Base-by-base conservation (phyloP, 192 early-diverging fungal species). In the Funneliformis geosporum region DNA sequence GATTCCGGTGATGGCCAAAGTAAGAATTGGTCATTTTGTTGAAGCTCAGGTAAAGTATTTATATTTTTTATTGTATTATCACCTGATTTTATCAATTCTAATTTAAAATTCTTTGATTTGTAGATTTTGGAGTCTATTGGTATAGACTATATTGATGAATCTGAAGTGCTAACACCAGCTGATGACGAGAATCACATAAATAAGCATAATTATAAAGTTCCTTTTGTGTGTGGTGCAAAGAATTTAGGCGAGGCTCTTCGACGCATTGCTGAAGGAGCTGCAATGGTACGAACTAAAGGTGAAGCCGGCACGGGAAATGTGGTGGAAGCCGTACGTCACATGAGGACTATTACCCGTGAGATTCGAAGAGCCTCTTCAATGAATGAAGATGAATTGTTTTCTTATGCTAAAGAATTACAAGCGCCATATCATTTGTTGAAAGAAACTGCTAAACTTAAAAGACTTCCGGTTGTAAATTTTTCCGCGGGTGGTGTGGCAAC, bases 1-100 rank as follows among this genome's bases (percentile, higher is more conserved):
- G 12, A 97, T 99, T 87, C 97, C 98, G 23, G 96, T 98, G 79
- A 98, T 99, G 96, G 98, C 96, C 86, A 97, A 96, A 86, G 96
- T 97, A 85, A 93, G 98, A 76, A 97, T 98, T 78, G 98, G 98
- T 76, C 98, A 99, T 88, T 94, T 98, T 92, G 95, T 99, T 75
- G 98, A 99, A 87, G 98, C 98, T 38, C 95, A 97, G 83, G 86
- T 85, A 84, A 82, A 55, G 10, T 43, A 61, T 6, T 46, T 14
- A 9, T 40, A 9, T 42, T 21, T 8, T 70, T 27, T n/a, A 39
- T 6, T n/a, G 68, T 25, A 44, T 60, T 76, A 79, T 11, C 39
- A 67, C 5, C 60, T 18, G 72, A 81, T 23, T 79, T 80, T 33
- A 66, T 66, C 11, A 11, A 60, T 16, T 16, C 25, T 66, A 28